Base-by-base conservation (phyloP, 108 stramenopile species). In the Skeletonema tropicum region DNA sequence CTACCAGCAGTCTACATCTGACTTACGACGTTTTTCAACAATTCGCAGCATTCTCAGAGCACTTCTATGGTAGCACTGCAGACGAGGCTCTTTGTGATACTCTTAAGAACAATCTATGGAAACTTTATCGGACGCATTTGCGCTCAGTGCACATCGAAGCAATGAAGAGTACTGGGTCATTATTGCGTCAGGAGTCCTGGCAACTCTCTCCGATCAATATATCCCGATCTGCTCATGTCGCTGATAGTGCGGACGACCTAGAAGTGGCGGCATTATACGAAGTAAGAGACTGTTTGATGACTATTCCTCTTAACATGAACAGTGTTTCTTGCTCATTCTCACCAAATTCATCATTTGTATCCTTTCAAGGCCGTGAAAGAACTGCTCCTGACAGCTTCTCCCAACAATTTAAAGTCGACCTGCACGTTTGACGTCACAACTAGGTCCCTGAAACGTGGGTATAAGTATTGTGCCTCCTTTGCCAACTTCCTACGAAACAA, bases 61-160 rank as follows among this genome's bases (percentile, higher is more conserved):
- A 61, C 36, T 82, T 75, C 63, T 48, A 71, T 15, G 65, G 69
- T 21, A 70, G 71, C 25, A 36, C 41, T n/a, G 33, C 57, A n/a
- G 77, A 75, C n/a, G 66, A 74, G 12, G 45, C 41, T 68, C 35
- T 49, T 21, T 79, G 77, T 39, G 36, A 14, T 26, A 30, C 60
- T 32, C 66, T 84, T 5, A 45, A 70, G 39, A 52, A 63, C 9
- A 68, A 70, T 58, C 70, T 89, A 14, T 60, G 58, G 57, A 52
- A 83, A 41, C 31, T 89, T 0, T 87, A 72, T 74, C 75, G 48
- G 15, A 64, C 35, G 21, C 88, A 95, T 66, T 57, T 95, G 17
- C 86, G 89, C 21, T 63, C 76, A 26, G 77, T 91, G 49, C 90
- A 93, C 70, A 82, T 90, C 57, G 91, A 92, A 31, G 83, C 89